Percentiles rank a stretch among this genome's conserved stretches.
Conservation (phyloP, 345 rosid species). For the Litchi chinensis region DNA sequence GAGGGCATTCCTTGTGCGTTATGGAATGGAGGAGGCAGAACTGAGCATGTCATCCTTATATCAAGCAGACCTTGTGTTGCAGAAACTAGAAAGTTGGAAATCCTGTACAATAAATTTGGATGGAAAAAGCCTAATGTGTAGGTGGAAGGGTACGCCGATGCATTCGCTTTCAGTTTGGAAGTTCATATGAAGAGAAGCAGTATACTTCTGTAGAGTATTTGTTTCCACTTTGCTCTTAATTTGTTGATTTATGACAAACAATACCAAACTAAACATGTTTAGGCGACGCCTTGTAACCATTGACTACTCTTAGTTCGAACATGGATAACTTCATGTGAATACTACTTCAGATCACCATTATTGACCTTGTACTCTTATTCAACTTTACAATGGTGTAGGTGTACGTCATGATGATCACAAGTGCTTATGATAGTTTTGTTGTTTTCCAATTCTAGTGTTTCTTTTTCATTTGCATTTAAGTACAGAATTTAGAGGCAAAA, state of each 20-base stretch:
- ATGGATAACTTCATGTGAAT: neutral
- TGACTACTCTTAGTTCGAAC: neutral
- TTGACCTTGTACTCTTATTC: neutral
- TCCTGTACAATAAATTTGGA: slow-evolving; percentile 38
- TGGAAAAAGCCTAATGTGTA: slow-evolving; percentile 38
- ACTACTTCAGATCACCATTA: neutral
- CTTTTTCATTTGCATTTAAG: neutral
- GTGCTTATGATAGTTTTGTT: neutral
- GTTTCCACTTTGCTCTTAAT: neutral
- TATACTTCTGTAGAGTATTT: neutral
- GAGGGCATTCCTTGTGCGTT: slow-evolving; percentile 45
- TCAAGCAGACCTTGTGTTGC: slow-evolving; percentile 39
- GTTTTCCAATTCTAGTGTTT: neutral
- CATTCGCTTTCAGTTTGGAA: slow-evolving; percentile 52
- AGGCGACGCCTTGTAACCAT: neutral
- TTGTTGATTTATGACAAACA: neutral
- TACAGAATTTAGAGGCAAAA: too few species aligned
- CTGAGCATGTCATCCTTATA: slow-evolving; percentile 41
- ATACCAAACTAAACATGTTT: neutral
- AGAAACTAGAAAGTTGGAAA: slow-evolving; percentile 32
- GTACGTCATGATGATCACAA: neutral
- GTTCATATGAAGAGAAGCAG: slow-evolving; percentile 19
- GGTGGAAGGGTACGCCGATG: slow-evolving; percentile 58
- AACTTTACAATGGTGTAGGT: neutral
- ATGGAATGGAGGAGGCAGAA: slow-evolving; percentile 43